Conservation (phyloP, 176 grass and related monocot species). For the Guadua angustifolia region DNA sequence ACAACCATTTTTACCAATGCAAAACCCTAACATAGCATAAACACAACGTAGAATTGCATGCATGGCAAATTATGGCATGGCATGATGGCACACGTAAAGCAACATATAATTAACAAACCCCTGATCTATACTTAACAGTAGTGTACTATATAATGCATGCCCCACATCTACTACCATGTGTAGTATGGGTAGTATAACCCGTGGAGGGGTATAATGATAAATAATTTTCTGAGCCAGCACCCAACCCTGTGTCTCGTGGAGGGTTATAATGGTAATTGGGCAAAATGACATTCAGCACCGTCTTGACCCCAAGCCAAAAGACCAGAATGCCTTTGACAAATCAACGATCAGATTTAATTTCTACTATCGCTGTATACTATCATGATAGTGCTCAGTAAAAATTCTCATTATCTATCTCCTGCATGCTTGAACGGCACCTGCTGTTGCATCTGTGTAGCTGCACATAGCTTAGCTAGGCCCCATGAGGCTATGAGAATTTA, state of each 20-base stretch:
- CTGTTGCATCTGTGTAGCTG: background rate
- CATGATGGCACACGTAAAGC: background rate
- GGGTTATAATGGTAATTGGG: no score
- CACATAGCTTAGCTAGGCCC: background rate
- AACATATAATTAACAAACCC: background rate
- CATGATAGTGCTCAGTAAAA: no score
- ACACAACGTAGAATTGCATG: background rate
- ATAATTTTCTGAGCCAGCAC: no score
- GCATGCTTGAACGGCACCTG: background rate
- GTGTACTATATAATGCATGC: background rate
- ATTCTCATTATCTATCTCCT: no score
- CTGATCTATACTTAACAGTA: background rate
- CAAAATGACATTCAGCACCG: no score
- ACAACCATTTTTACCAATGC: background rate
- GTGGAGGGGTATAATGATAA: no score
- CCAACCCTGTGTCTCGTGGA: no score
- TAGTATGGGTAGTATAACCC: no score
- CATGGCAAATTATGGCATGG: background rate
- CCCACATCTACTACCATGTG: constrained; percentile 9
- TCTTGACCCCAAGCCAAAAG: no score
- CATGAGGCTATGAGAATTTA: constrained; percentile 1
- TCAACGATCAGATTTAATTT: no score
- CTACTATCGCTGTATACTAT: no score
- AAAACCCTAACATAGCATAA: background rate
- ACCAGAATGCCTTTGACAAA: no score